phyloP scores from a whole-genome alignment of 305 asterid genomes.

The Fraxinus platypoda region DNA sequence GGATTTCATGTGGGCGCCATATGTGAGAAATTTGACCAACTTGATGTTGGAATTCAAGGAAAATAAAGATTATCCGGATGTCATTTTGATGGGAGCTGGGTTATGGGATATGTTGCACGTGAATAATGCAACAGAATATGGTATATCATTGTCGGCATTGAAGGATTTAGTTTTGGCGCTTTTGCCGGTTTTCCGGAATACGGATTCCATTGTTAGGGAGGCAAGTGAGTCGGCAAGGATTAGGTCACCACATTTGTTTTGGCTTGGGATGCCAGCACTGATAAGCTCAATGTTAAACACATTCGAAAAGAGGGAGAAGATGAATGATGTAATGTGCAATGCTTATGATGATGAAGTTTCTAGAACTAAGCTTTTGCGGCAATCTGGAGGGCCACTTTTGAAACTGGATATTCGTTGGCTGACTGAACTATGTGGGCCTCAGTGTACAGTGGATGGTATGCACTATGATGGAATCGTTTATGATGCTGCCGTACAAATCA shows the following conservation, averaged over 20 bases:
- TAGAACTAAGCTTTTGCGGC: slow-evolving; percentile 53
- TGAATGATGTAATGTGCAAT: slow-evolving; percentile 47
- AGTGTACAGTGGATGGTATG: slow-evolving; percentile 81
- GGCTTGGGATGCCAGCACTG: slow-evolving; percentile 89
- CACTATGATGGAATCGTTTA: slow-evolving; percentile 77
- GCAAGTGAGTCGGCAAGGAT: slow-evolving; percentile 29
- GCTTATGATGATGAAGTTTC: slow-evolving; percentile 51
- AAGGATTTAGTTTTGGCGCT: slow-evolving; percentile 52
- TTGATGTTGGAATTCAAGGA: slow-evolving; percentile 40
- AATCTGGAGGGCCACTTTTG: slow-evolving; percentile 68
- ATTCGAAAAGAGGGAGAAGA: slow-evolving; percentile 63
- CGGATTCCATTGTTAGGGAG: slow-evolving; percentile 30
- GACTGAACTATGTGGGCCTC: slow-evolving; percentile 63
- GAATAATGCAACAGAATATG: slow-evolving; percentile 58
- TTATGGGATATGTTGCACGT: slow-evolving; percentile 90
- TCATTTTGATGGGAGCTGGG: slow-evolving; percentile 81
- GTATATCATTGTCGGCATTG: slow-evolving; percentile 45
- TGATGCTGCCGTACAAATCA: slow-evolving; percentile 68
- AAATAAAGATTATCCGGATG: slow-evolving; percentile 57
- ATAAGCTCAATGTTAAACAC: slow-evolving; percentile 66
- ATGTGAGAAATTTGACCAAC: slow-evolving; percentile 62
- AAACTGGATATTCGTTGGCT: slow-evolving; percentile 60
- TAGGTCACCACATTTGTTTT: slow-evolving; percentile 63
- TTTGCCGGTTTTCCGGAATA: slow-evolving; percentile 56
- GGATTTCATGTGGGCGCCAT: slow-evolving; percentile 85